Conservation (phyloP, 441 rosid genomes). For the Populus hybrid region DNA sequence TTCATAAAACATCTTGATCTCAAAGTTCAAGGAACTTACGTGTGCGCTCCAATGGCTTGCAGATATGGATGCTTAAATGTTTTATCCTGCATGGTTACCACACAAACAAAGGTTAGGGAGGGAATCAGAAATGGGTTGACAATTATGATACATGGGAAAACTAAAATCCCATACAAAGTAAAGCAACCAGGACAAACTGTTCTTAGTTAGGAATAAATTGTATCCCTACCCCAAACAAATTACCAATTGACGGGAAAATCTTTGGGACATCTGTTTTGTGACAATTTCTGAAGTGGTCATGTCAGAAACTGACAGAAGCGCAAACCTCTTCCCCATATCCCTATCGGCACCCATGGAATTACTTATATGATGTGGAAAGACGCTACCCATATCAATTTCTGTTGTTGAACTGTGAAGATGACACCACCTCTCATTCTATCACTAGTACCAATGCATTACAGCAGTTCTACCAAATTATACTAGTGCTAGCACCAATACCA, state of each 20-base stretch:
- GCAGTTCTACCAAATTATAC: not conserved
- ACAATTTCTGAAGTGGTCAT: not conserved
- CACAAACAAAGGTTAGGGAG: constrained; percentile 9
- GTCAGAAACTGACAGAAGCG: not conserved
- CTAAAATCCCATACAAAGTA: not conserved
- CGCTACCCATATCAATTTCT: not conserved
- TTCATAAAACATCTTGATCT: not conserved
- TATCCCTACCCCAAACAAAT: not conserved
- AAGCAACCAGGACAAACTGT: not conserved
- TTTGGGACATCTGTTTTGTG: not conserved
- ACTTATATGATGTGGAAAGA: not conserved
- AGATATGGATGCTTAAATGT: constrained; percentile 95
- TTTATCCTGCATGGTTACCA: constrained; percentile 64
- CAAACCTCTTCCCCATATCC: not conserved
- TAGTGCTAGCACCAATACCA: not conserved
- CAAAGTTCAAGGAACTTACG: constrained; percentile 49
- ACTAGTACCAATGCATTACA: too few relatives aligned
- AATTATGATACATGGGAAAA: not conserved
- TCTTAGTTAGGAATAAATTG: not conserved
- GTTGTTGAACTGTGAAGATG: not conserved
- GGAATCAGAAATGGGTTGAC: not conserved
- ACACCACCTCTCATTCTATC: not conserved
- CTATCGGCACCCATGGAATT: not conserved
- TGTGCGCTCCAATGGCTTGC: constrained; percentile 91
- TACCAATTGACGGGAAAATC: not conserved